Conservation (phyloP, 2,329 filamentous ascomycete genomes). For the Xylariaceae sp. region DNA sequence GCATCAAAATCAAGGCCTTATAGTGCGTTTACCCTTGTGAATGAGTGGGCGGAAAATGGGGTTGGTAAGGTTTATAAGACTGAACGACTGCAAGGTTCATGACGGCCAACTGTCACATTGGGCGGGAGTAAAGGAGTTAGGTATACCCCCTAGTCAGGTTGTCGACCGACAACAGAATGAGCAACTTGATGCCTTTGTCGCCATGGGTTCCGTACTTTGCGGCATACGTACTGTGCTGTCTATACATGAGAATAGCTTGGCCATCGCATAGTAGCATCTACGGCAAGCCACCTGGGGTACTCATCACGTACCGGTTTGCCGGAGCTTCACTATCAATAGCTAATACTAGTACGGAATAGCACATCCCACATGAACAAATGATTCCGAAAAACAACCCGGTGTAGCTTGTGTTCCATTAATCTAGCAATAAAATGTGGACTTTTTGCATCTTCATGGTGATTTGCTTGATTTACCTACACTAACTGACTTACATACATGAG, state of each 20-base stretch:
- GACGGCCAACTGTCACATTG: conserved; percentile 2
- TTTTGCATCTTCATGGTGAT: too few species aligned
- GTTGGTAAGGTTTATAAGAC: background rate
- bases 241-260: background rate
- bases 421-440: background rate
- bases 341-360: too few species aligned
- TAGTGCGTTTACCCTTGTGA: background rate
- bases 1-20: background rate
- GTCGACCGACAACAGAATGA: conserved; percentile 3
- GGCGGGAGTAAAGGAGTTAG: conserved; percentile 14
- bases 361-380: background rate
- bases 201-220: background rate
- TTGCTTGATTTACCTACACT: background rate
- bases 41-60: background rate
- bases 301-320: background rate
- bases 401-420: background rate
- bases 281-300: background rate
- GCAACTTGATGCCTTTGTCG: conserved; percentile 2
- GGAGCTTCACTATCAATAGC: background rate
- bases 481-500: background rate
- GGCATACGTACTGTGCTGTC: background rate
- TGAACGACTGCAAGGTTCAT: background rate
- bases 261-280: background rate
- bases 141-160: conserved; percentile 13
- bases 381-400: background rate